These are phyloP conservation scores for Erucastrum elatum DNA, from an alignment of 345 rosid species.

Conservation along the genomic window DNA sequence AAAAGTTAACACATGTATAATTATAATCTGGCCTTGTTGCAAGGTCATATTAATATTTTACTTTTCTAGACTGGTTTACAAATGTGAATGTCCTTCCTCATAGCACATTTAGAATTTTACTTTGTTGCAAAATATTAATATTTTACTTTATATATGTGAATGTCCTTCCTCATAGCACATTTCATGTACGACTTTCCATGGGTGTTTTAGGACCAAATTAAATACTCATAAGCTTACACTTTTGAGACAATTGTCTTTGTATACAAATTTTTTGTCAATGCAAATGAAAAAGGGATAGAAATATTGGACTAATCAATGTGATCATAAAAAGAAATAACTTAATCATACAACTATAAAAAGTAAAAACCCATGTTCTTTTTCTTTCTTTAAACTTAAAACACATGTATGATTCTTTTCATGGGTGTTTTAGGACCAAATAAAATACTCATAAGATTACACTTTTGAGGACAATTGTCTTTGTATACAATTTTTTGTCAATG, in stretches of 20 bases:
- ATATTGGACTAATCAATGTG: constrained; percentile 21
- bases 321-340: constrained; percentile 17
- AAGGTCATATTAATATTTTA: not conserved
- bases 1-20: not conserved
- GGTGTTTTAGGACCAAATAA: too few relatives aligned
- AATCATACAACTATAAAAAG: not conserved
- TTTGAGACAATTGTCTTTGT: constrained; percentile 28
- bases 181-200: not conserved
- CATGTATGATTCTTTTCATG: too few relatives aligned
- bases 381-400: not conserved
- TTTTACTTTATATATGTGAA: not conserved
- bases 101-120: too few relatives aligned
- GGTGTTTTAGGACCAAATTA: not conserved
- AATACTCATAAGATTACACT: too few relatives aligned
- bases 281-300: constrained; percentile 2
- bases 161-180: not conserved
- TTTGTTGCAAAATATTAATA: too few relatives aligned
- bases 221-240: constrained; percentile 21
- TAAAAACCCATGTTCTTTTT: not conserved
- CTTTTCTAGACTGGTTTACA: not conserved
- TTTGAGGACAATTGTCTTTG: too few relatives aligned
- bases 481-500: constrained; percentile 4
- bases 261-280: constrained; percentile 25
- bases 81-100: too few relatives aligned
- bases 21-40: not conserved